Conservation (phyloP, 2,329 filamentous ascomycete genomes). For the Rutstroemia sp. region DNA sequence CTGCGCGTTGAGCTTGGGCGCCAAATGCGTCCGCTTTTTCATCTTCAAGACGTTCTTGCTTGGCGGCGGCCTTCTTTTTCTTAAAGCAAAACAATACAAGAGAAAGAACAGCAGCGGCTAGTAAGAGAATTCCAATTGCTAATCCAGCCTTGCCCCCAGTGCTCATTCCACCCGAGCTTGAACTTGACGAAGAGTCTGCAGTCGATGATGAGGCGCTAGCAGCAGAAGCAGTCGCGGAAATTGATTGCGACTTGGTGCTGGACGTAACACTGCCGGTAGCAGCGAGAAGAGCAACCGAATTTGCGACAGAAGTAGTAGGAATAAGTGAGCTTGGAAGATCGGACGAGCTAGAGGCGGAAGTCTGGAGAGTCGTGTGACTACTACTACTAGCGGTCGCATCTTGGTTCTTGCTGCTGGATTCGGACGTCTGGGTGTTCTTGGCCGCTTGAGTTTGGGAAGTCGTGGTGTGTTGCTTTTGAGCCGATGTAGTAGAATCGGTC, state of each 20-base stretch:
- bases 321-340: conserved; percentile 14
- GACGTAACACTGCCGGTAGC: neutral
- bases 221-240: neutral
- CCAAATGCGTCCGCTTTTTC: conserved; percentile 48
- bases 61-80: conserved; percentile 59
- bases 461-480: neutral
- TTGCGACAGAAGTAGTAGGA: conserved; percentile 13
- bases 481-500: conserved; percentile 6
- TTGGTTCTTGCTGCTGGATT: neutral
- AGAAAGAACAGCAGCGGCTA: conserved; percentile 58
- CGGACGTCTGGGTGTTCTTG: neutral
- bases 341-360: neutral
- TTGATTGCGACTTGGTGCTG: neutral
- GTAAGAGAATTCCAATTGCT: conserved; percentile 71
- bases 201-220: conserved; percentile 10
- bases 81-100: conserved; percentile 65
- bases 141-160: conserved; percentile 64
- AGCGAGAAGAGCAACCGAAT: conserved; percentile 11
- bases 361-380: neutral
- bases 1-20: conserved; percentile 13
- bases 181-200: conserved; percentile 9
- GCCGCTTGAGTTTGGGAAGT: neutral
- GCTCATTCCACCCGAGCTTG: conserved; percentile 23
- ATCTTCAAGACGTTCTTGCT: conserved; percentile 46
- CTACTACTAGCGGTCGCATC: conserved; percentile 2